Conservation (phyloP, 2,329 filamentous ascomycete species). For the Cordyceps cicadae region DNA sequence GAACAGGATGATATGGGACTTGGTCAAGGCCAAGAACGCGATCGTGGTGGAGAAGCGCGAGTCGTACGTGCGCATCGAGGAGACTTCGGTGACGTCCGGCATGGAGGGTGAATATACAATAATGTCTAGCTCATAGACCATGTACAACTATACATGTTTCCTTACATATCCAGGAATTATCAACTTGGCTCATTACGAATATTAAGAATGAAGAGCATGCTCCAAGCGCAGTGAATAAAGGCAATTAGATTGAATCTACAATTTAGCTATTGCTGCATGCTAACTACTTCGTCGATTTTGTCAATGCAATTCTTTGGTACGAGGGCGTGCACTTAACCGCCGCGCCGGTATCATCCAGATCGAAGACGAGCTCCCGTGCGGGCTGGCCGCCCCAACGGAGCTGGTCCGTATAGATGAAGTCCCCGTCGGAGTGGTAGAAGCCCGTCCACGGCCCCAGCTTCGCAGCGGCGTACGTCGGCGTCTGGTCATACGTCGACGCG, state of each 20-base stretch:
- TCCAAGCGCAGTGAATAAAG: no score
- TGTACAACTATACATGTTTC: slow-evolving; percentile 9
- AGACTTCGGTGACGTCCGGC: slow-evolving; percentile 24
- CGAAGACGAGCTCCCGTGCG: background rate
- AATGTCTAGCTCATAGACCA: slow-evolving; percentile 5
- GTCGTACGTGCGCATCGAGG: slow-evolving; percentile 26
- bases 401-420: background rate
- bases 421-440: background rate
- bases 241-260: background rate
- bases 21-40: slow-evolving; percentile 62
- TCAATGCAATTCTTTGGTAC: background rate
- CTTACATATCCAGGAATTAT: background rate
- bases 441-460: background rate
- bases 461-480: background rate
- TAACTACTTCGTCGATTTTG: background rate
- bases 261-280: background rate
- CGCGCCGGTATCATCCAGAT: background rate
- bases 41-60: slow-evolving; percentile 25
- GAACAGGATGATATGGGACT: slow-evolving; percentile 63
- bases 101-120: slow-evolving; percentile 18
- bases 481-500: background rate
- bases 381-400: background rate
- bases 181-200: background rate
- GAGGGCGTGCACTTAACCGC: background rate
- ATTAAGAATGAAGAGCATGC: background rate